Percentiles rank a stretch among this genome's conserved stretches.
phyloP scores from a whole-genome alignment of 805 yeast species.

The Barnettozyma pratensis region DNA sequence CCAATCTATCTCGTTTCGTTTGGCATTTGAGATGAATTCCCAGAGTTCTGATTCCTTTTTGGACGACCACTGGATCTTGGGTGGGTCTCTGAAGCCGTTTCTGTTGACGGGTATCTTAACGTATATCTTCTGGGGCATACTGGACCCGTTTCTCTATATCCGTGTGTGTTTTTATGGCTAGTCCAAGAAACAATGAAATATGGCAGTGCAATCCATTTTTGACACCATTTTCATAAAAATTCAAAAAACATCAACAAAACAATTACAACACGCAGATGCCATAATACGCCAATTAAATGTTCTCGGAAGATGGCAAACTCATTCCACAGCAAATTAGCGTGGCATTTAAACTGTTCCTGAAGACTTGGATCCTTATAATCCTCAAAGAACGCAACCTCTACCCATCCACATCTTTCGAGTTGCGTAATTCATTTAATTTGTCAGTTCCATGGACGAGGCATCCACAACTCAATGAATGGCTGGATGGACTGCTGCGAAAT shows the following conservation, averaged over 20 bases:
- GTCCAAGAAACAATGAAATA: no score
- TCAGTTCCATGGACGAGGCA: conserved; percentile 41
- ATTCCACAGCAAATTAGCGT: neutral
- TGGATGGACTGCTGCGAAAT: conserved; percentile 3
- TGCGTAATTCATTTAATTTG: conserved; percentile 37
- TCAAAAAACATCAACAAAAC: neutral
- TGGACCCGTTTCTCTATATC: no score
- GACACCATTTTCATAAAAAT: no score
- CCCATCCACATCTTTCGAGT: conserved; percentile 30
- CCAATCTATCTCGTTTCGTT: conserved; percentile 23
- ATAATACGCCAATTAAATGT: neutral
- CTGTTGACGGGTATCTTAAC: conserved; percentile 22
- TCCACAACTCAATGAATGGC: conserved; percentile 29
- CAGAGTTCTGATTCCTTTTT: conserved; percentile 22
- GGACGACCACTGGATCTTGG: conserved; percentile 23
- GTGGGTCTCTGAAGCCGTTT: conserved; percentile 23
- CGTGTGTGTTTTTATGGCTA: no score
- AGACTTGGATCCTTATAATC: conserved; percentile 32
- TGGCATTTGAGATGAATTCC: conserved; percentile 22
- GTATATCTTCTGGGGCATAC: conserved; percentile 19
- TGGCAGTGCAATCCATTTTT: no score
- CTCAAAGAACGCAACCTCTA: conserved; percentile 33
- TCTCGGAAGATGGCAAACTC: conserved; percentile 10
- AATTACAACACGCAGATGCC: neutral
- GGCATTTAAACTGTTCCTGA: conserved; percentile 25